A percentile compares a stretch with the other conserved stretches of the same genome.
Evolutionary conservation across 2,329 filamentous ascomycete species (phyloP).

Genomic region (Harringtonia lauricola): DNA sequence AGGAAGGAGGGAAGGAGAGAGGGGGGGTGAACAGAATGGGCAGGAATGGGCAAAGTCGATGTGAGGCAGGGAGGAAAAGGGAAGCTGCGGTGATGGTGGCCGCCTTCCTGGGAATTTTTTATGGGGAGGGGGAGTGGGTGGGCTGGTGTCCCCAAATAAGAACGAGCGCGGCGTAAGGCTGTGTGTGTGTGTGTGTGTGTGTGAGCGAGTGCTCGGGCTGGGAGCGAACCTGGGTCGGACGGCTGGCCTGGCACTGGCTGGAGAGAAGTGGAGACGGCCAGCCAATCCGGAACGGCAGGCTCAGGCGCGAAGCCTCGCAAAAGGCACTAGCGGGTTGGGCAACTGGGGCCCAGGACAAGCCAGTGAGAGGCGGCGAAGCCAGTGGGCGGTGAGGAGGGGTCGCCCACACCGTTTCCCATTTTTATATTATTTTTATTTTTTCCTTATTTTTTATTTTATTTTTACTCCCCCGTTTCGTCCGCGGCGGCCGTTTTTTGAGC

Average conservation of each 20-base stretch:
- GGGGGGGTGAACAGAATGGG: background rate
- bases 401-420: background rate
- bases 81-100: background rate
- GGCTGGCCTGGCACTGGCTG: background rate
- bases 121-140: conserved; percentile 1
- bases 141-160: background rate
- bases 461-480: too few relatives aligned
- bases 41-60: too few relatives aligned
- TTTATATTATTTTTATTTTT: background rate
- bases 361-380: background rate
- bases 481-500: too few relatives aligned
- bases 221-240: conserved; percentile 1
- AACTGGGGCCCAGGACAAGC: background rate
- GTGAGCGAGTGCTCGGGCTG: background rate
- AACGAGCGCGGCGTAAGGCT: conserved; percentile 5
- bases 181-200: too few relatives aligned
- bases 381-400: background rate
- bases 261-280: conserved; percentile 4
- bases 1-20: background rate
- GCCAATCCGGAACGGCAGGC: conserved; percentile 9
- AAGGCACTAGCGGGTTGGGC: conserved; percentile 2
- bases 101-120: conserved; percentile 2
- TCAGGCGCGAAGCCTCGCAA: conserved; percentile 7
- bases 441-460: too few relatives aligned
- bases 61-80: background rate